phyloP scores from a whole-genome alignment of 208 protist species.

The Trypanosoma lewisi region DNA sequence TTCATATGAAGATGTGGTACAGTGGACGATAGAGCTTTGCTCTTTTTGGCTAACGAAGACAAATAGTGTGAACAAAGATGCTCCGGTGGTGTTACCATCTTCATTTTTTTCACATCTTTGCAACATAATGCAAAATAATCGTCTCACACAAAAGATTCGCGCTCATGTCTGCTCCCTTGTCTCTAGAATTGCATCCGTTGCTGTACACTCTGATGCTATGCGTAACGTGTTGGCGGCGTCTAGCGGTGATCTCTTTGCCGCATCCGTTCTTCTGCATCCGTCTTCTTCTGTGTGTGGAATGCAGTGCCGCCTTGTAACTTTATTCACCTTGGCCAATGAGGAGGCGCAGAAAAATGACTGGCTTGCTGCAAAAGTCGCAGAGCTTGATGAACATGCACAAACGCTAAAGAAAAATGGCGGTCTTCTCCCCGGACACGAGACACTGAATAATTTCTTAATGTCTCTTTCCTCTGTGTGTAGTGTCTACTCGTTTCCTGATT shows the following conservation, averaged over 20 bases:
- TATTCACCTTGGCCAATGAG: constrained; percentile 22
- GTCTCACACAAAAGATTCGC: constrained; percentile 42
- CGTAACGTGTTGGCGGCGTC: constrained; percentile 7
- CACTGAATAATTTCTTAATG: constrained; percentile 35
- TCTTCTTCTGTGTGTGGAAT: constrained; percentile 49
- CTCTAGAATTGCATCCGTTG: constrained; percentile 28
- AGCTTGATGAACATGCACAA: constrained; percentile 18
- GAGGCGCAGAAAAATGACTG: constrained; percentile 20
- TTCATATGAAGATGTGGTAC: constrained; percentile 40
- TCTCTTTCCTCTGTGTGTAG: constrained; percentile 49
- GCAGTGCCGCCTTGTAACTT: constrained; percentile 57
- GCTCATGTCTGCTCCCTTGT: constrained; percentile 33
- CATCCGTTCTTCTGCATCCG: constrained; percentile 31
- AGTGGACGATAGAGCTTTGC: constrained; percentile 36
- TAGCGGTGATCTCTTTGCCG: constrained; percentile 42
- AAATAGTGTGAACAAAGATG: not conserved
- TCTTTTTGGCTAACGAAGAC: constrained; percentile 25
- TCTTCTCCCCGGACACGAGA: constrained; percentile 17
- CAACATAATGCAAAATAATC: constrained; percentile 33
- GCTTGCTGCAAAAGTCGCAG: constrained; percentile 17
- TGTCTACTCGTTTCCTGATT: constrained; percentile 28
- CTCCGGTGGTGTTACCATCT: constrained; percentile 16
- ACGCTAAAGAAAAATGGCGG: constrained; percentile 18
- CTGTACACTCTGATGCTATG: not conserved
- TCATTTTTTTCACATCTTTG: constrained; percentile 28